phyloP scores from a whole-genome alignment of 1,284 basidiomycete species.

The Ganoderma meredithae region DNA sequence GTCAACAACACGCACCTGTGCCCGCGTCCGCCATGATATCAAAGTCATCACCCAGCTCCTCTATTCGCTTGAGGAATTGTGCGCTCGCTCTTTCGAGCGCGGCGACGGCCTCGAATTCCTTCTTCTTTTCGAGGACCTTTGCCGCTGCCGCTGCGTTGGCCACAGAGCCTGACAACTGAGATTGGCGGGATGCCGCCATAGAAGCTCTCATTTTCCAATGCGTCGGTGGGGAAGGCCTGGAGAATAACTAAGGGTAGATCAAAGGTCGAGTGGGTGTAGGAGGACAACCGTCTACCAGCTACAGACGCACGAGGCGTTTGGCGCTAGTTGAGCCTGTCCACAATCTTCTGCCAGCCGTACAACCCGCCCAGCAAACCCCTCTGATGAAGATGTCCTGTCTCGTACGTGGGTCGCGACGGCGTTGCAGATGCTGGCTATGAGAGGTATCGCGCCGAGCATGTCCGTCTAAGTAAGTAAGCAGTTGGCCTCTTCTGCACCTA shows the following conservation, averaged over 20 bases:
- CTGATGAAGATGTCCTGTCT: no score
- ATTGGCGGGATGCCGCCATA: slow-evolving; percentile 56
- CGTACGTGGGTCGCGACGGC: no score
- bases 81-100: slow-evolving; percentile 71
- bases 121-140: slow-evolving; percentile 78
- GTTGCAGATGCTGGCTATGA: neutral
- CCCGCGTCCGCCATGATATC: slow-evolving; percentile 80
- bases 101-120: slow-evolving; percentile 77
- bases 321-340: no score
- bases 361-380: no score
- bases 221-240: neutral
- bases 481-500: neutral
- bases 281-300: neutral
- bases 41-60: slow-evolving; percentile 73
- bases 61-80: slow-evolving; percentile 70
- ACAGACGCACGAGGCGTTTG: no score
- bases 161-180: slow-evolving; percentile 51
- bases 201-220: slow-evolving; percentile 61
- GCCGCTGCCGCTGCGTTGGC: slow-evolving; percentile 56
- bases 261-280: neutral
- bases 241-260: neutral
- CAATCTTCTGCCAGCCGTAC: no score
- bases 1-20: slow-evolving; percentile 52
- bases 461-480: neutral
- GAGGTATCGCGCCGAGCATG: neutral